phyloP scores from a whole-genome alignment of 345 rosid species.

The Populus simonii region DNA sequence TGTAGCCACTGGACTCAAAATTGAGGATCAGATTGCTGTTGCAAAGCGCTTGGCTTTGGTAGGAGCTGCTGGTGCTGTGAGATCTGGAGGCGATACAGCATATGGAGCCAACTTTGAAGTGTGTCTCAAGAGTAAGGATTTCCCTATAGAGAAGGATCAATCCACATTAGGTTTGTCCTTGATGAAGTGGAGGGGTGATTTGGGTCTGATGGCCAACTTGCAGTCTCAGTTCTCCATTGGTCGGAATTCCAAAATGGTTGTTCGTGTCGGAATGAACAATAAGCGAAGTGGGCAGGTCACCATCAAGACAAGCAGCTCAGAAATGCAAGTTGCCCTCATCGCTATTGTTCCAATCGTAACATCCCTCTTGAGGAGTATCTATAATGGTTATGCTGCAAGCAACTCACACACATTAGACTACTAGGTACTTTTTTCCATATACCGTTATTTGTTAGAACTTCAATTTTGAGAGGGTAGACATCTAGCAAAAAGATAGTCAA shows the following conservation, averaged over 20 bases:
- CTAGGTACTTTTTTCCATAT: neutral
- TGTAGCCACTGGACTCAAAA: conserved; percentile 39
- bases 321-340: conserved; percentile 33
- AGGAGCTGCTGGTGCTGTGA: conserved; percentile 38
- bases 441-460: neutral
- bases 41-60: conserved; percentile 29
- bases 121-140: conserved; percentile 32
- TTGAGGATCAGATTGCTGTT: conserved; percentile 38
- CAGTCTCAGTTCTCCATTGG: conserved; percentile 42
- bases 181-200: conserved; percentile 34
- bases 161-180: conserved; percentile 37
- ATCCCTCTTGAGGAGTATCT: conserved; percentile 25
- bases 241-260: conserved; percentile 28
- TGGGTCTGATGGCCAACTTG: conserved; percentile 34
- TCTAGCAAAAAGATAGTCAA: neutral
- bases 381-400: conserved; percentile 10
- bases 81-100: conserved; percentile 25
- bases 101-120: conserved; percentile 41
- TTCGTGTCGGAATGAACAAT: conserved; percentile 41
- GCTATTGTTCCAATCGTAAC: conserved; percentile 35
- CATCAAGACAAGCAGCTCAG: conserved; percentile 42
- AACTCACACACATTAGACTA: conserved; percentile 7
- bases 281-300: conserved; percentile 39
- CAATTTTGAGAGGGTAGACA: neutral
- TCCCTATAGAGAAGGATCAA: conserved; percentile 30